phyloP scores from a whole-genome alignment of 1,284 basidiomycete species.

The Puccinia hordei region DNA sequence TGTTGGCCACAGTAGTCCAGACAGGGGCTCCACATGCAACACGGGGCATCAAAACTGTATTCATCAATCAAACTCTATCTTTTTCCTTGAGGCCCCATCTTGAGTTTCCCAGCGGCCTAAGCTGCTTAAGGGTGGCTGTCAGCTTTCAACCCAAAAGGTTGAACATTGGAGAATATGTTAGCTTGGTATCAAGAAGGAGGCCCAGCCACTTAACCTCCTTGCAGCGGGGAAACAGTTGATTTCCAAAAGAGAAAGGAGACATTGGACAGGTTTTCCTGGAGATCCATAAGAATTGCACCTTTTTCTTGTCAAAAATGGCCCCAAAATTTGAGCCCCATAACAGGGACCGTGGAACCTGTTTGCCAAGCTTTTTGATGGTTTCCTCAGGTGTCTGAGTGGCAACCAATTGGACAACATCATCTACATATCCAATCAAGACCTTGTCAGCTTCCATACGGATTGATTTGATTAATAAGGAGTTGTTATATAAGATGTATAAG shows the following conservation, averaged over 20 bases:
- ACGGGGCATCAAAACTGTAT: no score
- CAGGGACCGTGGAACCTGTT: background rate
- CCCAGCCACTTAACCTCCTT: background rate
- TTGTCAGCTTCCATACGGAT: background rate
- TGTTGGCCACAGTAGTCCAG: background rate
- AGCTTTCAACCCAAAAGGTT: background rate
- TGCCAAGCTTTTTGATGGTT: background rate
- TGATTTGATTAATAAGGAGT: background rate
- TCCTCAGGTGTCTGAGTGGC: background rate
- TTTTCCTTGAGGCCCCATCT: background rate
- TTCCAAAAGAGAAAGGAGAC: background rate
- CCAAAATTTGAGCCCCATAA: background rate
- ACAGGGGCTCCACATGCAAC: background rate
- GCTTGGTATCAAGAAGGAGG: conserved; percentile 4
- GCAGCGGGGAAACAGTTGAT: background rate
- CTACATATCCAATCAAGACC: conserved; percentile 20
- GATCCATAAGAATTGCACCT: no score
- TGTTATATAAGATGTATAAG: no score
- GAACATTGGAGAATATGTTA: no score
- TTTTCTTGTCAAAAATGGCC: no score
- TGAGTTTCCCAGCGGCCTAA: background rate
- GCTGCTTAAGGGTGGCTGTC: background rate
- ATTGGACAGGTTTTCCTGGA: background rate
- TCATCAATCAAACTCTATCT: background rate
- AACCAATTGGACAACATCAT: no score